Evolutionary conservation across 2,329 filamentous ascomycete species (phyloP).

Genomic region (Cytospora leucostoma): DNA sequence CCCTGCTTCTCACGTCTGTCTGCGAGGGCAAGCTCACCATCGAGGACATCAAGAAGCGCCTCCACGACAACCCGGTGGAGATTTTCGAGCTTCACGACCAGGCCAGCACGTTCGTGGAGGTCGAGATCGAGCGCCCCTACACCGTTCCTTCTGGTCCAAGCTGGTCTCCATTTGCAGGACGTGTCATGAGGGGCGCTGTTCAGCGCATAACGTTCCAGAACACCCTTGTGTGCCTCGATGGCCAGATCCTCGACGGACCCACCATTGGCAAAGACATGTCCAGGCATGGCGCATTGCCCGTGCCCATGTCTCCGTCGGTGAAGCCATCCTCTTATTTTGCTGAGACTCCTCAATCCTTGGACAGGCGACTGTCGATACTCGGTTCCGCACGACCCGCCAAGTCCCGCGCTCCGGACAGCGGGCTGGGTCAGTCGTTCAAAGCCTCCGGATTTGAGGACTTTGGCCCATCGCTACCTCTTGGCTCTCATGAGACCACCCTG

Average conservation of each 20-base stretch:
- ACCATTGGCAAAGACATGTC: constrained; percentile 75
- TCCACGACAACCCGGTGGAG: constrained; percentile 77
- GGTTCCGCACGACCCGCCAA: constrained; percentile 38
- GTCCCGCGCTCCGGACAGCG: constrained; percentile 40
- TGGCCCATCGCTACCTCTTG: constrained; percentile 47
- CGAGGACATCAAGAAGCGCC: constrained; percentile 69
- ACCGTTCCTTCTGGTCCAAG: constrained; percentile 51
- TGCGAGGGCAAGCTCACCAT: constrained; percentile 71
- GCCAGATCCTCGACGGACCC: constrained; percentile 57
- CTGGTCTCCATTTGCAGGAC: constrained; percentile 75
- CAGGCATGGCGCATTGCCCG: constrained; percentile 56
- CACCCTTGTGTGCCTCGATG: constrained; percentile 74
- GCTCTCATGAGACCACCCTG: constrained; percentile 61
- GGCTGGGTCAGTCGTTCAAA: constrained; percentile 35
- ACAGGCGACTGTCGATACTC: constrained; percentile 39
- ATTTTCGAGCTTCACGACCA: constrained; percentile 85
- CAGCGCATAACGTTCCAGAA: constrained; percentile 76
- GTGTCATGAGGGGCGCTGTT: constrained; percentile 67
- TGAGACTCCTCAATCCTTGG: constrained; percentile 32
- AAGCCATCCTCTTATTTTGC: constrained; percentile 46
- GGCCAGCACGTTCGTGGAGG: constrained; percentile 69
- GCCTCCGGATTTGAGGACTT: constrained; percentile 46
- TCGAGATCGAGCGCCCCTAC: constrained; percentile 74
- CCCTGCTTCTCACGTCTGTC: constrained; percentile 74
- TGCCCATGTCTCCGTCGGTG: constrained; percentile 58